Evolutionary conservation across 768 basidiomycete species (phyloP).

Genomic region (Suillus americanus): DNA sequence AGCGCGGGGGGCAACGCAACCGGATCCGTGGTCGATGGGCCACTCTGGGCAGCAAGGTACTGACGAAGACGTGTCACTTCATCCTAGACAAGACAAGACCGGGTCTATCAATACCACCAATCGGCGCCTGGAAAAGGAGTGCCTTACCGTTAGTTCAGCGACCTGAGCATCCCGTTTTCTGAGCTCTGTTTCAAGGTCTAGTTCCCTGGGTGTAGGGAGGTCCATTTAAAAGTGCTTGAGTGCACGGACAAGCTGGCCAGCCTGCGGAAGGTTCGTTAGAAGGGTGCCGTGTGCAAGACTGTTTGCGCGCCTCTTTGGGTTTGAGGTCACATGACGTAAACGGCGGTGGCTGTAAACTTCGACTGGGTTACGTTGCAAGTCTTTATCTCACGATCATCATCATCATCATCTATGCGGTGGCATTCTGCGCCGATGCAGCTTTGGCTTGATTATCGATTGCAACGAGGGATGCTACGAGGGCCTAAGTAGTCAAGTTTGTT

Average conservation of each 20-base stretch:
- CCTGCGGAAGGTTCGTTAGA: constrained; percentile 5
- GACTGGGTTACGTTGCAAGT: background rate
- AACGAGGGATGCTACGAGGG: background rate
- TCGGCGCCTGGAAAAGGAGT: constrained; percentile 20
- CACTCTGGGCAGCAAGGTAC: constrained; percentile 60
- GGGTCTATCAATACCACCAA: constrained; percentile 18
- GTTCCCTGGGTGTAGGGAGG: constrained; percentile 71
- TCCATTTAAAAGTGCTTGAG: constrained; percentile 46
- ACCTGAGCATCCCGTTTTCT: constrained; percentile 74
- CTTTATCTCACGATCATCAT: background rate
- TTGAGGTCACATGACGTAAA: constrained; percentile 29
- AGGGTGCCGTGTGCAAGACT: constrained; percentile 25
- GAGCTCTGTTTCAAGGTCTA: constrained; percentile 80
- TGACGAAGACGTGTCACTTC: constrained; percentile 71
- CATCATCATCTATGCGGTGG: background rate
- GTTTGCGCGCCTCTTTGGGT: constrained; percentile 25
- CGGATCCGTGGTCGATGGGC: constrained; percentile 57
- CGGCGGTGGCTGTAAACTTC: constrained; percentile 30
- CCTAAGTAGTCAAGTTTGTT: background rate
- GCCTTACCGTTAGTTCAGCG: constrained; percentile 67
- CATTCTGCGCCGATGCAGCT: background rate
- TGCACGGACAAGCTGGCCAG: constrained; percentile 15
- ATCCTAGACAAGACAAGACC: constrained; percentile 45
- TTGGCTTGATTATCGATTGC: background rate
- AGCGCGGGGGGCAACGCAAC: constrained; percentile 72